Conservation (phyloP, 768 basidiomycete genomes). For the Flagelloscypha sp. region DNA sequence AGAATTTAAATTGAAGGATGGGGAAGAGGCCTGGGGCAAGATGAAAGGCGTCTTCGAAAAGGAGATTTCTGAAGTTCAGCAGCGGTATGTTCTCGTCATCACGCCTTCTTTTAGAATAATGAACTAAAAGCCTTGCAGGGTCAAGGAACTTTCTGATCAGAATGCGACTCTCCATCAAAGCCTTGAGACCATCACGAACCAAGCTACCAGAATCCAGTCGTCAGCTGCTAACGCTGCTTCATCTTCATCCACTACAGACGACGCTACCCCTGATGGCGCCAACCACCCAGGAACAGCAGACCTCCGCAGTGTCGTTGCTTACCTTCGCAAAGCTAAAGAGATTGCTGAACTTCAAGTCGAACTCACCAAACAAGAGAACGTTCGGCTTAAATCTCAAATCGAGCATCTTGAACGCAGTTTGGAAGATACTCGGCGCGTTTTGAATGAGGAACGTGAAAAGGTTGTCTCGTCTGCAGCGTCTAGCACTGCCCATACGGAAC, state of each 20-base stretch:
- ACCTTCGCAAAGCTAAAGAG: constrained; percentile 85
- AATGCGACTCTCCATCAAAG: constrained; percentile 76
- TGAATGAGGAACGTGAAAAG: constrained; percentile 75
- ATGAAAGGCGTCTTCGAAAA: constrained; percentile 73
- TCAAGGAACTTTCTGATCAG: constrained; percentile 66
- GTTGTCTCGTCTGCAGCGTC: constrained; percentile 64
- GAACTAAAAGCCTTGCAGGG: no score
- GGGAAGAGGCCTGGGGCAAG: constrained; percentile 73
- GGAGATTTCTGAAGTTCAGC: constrained; percentile 63
- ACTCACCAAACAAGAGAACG: constrained; percentile 63
- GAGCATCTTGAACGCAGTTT: constrained; percentile 64
- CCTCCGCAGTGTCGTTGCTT: constrained; percentile 69
- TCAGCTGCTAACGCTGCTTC: constrained; percentile 28
- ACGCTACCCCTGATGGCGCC: constrained; percentile 54
- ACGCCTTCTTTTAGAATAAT: no score
- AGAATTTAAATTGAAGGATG: constrained; percentile 57
- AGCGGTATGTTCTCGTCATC: constrained; percentile 40
- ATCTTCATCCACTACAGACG: constrained; percentile 40
- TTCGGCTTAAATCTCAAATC: constrained; percentile 64
- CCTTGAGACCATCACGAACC: constrained; percentile 74
- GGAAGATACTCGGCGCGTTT: constrained; percentile 67
- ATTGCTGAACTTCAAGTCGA: constrained; percentile 85
- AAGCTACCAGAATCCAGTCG: constrained; percentile 72
- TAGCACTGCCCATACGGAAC: constrained; percentile 73
- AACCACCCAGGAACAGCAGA: no score